These are phyloP conservation scores for Didymella keratinophila DNA, from an alignment of 2,329 filamentous ascomycete genomes.

Conservation along the genomic window DNA sequence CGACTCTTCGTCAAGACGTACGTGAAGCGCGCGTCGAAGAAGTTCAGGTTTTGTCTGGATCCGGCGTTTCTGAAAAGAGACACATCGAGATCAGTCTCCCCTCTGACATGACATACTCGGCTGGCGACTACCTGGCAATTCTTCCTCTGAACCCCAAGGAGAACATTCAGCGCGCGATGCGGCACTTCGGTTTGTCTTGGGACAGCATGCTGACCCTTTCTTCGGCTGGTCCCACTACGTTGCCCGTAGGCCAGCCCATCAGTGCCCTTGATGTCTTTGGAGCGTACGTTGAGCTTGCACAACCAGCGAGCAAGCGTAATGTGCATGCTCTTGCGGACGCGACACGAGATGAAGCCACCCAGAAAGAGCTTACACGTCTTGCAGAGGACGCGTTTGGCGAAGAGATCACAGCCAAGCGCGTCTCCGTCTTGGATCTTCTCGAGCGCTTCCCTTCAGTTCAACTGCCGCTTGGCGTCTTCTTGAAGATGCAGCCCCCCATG, in stretches of 20 bases:
- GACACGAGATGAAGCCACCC: conserved; percentile 58
- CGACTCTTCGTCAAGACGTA: conserved; percentile 49
- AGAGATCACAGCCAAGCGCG: conserved; percentile 60
- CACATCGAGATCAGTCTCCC: conserved; percentile 57
- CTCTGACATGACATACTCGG: conserved; percentile 66
- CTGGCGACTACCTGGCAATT: conserved; percentile 79
- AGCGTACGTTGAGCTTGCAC: conserved; percentile 75
- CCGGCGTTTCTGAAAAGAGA: conserved; percentile 41
- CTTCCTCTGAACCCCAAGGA: conserved; percentile 73
- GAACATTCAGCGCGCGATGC: conserved; percentile 69
- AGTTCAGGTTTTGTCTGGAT: conserved; percentile 39
- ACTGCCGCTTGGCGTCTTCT: conserved; percentile 71
- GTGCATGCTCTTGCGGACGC: conserved; percentile 60
- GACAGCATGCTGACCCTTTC: conserved; percentile 70
- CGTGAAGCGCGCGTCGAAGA: conserved; percentile 48
- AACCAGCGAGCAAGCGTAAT: conserved; percentile 74
- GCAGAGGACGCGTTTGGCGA: conserved; percentile 51
- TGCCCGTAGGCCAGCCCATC: conserved; percentile 68
- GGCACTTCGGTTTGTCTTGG: conserved; percentile 71
- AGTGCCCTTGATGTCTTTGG: conserved; percentile 70
- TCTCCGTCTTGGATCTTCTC: conserved; percentile 73
- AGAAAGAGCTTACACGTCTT: conserved; percentile 60
- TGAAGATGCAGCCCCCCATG: conserved; percentile 78
- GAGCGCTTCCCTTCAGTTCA: conserved; percentile 66
- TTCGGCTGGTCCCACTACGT: conserved; percentile 68